These are phyloP conservation scores for Bacidia gigantensis DNA, from an alignment of 495 filamentous ascomycete species.

Conservation along the genomic window DNA sequence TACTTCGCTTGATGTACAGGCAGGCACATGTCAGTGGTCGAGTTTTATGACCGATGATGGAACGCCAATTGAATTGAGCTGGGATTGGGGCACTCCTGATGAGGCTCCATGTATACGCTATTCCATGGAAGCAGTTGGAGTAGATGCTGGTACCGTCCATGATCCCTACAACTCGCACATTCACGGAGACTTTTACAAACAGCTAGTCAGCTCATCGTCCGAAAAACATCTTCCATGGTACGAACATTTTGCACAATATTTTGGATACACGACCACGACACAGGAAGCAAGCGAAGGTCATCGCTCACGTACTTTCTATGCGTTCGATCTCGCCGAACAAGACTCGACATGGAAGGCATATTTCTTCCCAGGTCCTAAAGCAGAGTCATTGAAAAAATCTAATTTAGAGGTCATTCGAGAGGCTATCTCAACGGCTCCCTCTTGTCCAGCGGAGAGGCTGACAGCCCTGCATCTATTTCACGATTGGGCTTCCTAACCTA, in stretches of 20 bases:
- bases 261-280: not conserved
- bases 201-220: slow-evolving; percentile 7
- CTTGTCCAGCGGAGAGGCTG: slow-evolving; percentile 4
- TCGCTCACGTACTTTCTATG: not conserved
- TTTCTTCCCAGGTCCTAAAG: not conserved
- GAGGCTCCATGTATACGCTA: slow-evolving; percentile 20
- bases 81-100: slow-evolving; percentile 19
- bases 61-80: slow-evolving; percentile 27
- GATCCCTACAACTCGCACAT: slow-evolving; percentile 19
- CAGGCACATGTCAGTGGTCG: slow-evolving; percentile 12
- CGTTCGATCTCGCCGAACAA: not conserved
- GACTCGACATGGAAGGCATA: not conserved
- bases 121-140: slow-evolving; percentile 22
- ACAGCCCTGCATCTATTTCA: slow-evolving; percentile 1
- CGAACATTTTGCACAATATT: slow-evolving; percentile 10
- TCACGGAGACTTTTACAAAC: slow-evolving; percentile 7
- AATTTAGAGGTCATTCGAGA: not conserved
- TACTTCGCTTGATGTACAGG: not conserved
- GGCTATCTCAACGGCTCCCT: slow-evolving; percentile 1
- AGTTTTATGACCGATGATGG: slow-evolving; percentile 30
- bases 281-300: not conserved
- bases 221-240: slow-evolving; percentile 17
- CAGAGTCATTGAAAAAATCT: not conserved
- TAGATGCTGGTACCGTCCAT: slow-evolving; percentile 13
- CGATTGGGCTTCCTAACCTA: slow-evolving; percentile 3